Base-by-base conservation (phyloP, 176 grass and related monocot genomes). In the Oryza rufipogon region DNA sequence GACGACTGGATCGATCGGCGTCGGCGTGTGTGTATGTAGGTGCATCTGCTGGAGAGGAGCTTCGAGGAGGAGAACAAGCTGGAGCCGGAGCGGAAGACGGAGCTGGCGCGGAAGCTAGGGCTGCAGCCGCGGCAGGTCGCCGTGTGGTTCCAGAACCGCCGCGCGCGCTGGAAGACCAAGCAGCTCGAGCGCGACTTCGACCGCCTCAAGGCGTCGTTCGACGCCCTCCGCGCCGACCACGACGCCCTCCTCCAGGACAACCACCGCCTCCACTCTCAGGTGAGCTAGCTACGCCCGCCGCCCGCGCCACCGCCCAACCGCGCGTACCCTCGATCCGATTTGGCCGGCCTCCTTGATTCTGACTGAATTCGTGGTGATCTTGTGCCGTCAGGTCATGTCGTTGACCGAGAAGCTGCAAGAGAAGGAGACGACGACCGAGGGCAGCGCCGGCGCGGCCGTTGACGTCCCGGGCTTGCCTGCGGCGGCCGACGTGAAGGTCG, bases 141-240 rank as follows among this genome's bases (percentile, higher is more conserved):
- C 11, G 97, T 99, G 14, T 99, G 97, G 97, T 99, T 96, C 75
- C 97, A 99, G 88, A 99, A 99, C 90, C 97, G 97, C 41, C 97
- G 97, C 58, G 97, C 97, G 64, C 83, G 97, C 17, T 99, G 97
- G 97, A 99, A 99, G 91, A 99, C 91, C 26, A 99, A 99, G 88
- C 91, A 93, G 83, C 93, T 99, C 9, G 97, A 99, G 91, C 91
- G 88, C 67, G 97, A 99, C 88, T 99, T 91, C 81, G 93, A 99
- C 69, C 84, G 91, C 77, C 97, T 99, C 83, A 99, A 99, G 81
- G 87, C 83, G 0, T 96, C 97, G 74, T 96, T 96, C 86, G 89
- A 96, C 38, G 92, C 88, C 34, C 97, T 99, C 76, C 91, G 89
- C 68, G 73, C 91, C 72, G 90, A 94, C 80, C 91, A 94, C 84